Evolutionary conservation across 257 asterid genomes (phyloP), one percentile per base, ranked within the genome.

Genomic region (Coffea canephora): DNA sequence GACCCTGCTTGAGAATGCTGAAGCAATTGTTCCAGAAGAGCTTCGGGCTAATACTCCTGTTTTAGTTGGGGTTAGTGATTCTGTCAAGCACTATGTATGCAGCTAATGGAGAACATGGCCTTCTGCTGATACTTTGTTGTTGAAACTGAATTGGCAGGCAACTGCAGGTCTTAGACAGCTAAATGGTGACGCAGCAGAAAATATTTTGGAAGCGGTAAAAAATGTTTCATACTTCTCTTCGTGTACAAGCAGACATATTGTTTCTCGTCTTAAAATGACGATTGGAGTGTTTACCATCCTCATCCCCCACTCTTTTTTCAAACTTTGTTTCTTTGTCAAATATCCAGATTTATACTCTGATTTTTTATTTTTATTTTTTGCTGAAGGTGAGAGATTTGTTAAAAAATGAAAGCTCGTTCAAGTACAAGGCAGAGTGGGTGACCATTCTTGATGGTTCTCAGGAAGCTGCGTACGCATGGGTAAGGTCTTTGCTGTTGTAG

Each of bases 381-480:
- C 46, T 1, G 71, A 52, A 94, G 97, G 97, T 94, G 89, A 92
- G 92, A 88, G 90, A 86, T 64, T 86, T 81, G 84, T 69, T 94
- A 79, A 87, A 89, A 89, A 91, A 83, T 65, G 86, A 90, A 80
- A 89, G 97, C 86, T 83, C 91, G 31, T 84, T 92, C 71, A 83
- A 88, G 65, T 90, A 90, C 65, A 88, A 89, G 76, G 86, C 85
- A 23, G 91, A 94, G 49, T 90, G 96, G 97, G 91, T 92, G 64
- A 78, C 86, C 48, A 87, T 94, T 80, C 88, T 94, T 90, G 93
- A 91, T 82, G 97, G 98, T 68, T 85, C 77, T 71, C 92, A 92
- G 82, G 98, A 94, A 88, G 98, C 94, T 73, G 91, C 94, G 78
- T 91, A 90, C 80, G 90, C 88, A 74, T 94, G 98, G 98, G 98